Conservation (phyloP, 2,329 filamentous ascomycete species). For the Aspergillus transmontanensis region DNA sequence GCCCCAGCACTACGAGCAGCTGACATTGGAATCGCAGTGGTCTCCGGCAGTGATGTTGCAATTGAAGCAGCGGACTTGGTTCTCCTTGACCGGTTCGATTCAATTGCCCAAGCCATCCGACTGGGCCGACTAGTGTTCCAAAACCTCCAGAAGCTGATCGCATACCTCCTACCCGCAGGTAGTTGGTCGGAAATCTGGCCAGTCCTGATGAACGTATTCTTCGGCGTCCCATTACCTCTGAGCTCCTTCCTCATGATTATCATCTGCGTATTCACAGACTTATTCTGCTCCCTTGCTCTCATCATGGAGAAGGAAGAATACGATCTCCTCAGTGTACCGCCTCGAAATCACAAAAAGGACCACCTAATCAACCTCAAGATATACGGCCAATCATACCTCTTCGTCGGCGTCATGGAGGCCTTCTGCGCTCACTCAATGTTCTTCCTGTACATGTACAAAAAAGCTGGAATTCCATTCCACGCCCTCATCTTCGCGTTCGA, state of each 20-base stretch:
- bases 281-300: slow-evolving; percentile 54
- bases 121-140: slow-evolving; percentile 39
- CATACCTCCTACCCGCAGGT: slow-evolving; percentile 54
- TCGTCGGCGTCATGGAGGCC: slow-evolving; percentile 56
- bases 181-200: slow-evolving; percentile 62
- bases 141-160: slow-evolving; percentile 42
- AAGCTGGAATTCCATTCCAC: slow-evolving; percentile 51
- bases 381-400: slow-evolving; percentile 56
- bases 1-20: slow-evolving; percentile 37
- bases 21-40: slow-evolving; percentile 38
- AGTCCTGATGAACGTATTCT: slow-evolving; percentile 58
- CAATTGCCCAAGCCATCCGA: slow-evolving; percentile 36
- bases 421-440: slow-evolving; percentile 56
- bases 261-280: slow-evolving; percentile 59
- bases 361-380: slow-evolving; percentile 57
- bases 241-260: slow-evolving; percentile 61
- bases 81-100: slow-evolving; percentile 38
- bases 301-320: slow-evolving; percentile 62
- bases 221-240: slow-evolving; percentile 56
- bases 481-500: slow-evolving; percentile 56
- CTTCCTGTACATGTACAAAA: slow-evolving; percentile 55
- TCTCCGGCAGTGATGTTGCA: slow-evolving; percentile 43
- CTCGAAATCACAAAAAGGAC: slow-evolving; percentile 53
- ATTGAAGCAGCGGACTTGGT: slow-evolving; percentile 45
- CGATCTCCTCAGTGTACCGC: slow-evolving; percentile 54